phyloP scores from a whole-genome alignment of 495 filamentous ascomycete genomes.

The Haplographium delicatum region DNA sequence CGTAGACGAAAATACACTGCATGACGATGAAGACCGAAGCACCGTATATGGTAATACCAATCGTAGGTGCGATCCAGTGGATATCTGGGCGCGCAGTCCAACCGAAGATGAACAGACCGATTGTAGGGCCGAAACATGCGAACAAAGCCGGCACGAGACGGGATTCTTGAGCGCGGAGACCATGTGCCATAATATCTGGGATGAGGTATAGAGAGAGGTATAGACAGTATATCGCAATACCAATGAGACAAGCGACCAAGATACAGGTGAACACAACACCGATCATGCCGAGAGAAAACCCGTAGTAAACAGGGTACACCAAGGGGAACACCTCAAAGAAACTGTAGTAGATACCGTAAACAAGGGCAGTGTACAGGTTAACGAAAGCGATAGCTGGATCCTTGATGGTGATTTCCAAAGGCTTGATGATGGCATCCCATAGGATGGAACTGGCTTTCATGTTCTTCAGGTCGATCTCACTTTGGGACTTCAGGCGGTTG shows the following conservation, averaged over 20 bases:
- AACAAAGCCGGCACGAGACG: conserved; percentile 52
- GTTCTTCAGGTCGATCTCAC: conserved; percentile 47
- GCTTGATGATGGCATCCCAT: conserved; percentile 56
- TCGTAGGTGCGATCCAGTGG: conserved; percentile 57
- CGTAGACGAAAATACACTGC: conserved; percentile 62
- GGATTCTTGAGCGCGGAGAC: conserved; percentile 44
- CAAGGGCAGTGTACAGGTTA: conserved; percentile 55
- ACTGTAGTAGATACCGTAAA: conserved; percentile 64
- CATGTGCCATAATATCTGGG: conserved; percentile 41
- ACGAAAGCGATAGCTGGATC: conserved; percentile 60
- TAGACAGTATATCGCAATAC: conserved; percentile 43
- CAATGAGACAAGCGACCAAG: conserved; percentile 50
- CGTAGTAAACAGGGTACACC: conserved; percentile 60
- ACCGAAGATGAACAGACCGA: conserved; percentile 59
- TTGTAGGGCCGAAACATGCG: conserved; percentile 47
- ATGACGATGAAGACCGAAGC: conserved; percentile 39
- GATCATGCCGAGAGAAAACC: conserved; percentile 54
- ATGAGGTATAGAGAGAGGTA: conserved; percentile 49
- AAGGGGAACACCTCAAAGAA: conserved; percentile 73
- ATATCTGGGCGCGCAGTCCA: conserved; percentile 52
- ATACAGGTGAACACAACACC: conserved; percentile 64
- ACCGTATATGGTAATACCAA: conserved; percentile 54
- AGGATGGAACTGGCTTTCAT: conserved; percentile 41
- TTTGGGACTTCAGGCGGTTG: conserved; percentile 42
- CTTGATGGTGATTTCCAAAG: conserved; percentile 56